These are phyloP conservation scores for Arthrinium phaeospermum DNA, from an alignment of 2,329 filamentous ascomycete species.

Conservation along the genomic window DNA sequence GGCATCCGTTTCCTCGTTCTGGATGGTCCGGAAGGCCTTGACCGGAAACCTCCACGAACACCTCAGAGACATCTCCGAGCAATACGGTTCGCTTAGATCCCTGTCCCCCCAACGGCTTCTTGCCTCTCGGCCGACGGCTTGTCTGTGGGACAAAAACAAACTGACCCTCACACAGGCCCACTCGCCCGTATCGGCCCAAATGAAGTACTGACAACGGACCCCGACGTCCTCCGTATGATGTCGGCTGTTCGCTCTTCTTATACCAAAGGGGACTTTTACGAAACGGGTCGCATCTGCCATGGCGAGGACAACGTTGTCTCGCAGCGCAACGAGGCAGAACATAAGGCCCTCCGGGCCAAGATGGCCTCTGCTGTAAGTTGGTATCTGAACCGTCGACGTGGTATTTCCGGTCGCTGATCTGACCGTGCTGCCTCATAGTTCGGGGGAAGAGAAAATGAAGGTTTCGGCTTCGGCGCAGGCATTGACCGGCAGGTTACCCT, in stretches of 20 bases:
- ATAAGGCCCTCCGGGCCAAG: conserved; percentile 47
- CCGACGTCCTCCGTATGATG: conserved; percentile 35
- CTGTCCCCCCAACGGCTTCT: background rate
- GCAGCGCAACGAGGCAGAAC: conserved; percentile 41
- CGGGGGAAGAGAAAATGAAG: conserved; percentile 54
- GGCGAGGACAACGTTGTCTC: conserved; percentile 44
- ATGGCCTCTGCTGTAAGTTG: conserved; percentile 49
- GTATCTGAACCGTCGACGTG: background rate
- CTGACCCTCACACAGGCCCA: conserved; percentile 26
- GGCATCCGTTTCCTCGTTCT: conserved; percentile 33
- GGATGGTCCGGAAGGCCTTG: conserved; percentile 35
- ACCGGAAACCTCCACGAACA: conserved; percentile 34
- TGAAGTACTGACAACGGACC: conserved; percentile 33
- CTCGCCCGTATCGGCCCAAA: conserved; percentile 35
- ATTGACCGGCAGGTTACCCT: conserved; percentile 45
- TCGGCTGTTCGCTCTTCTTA: conserved; percentile 44
- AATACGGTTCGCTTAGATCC: conserved; percentile 27
- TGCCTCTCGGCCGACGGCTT: conserved; percentile 5
- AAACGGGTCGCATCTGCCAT: conserved; percentile 44
- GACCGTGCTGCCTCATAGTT: conserved; percentile 44
- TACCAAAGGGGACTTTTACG: conserved; percentile 44
- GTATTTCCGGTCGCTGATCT: conserved; percentile 25
- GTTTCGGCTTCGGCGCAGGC: conserved; percentile 46
- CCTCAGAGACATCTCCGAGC: conserved; percentile 28
- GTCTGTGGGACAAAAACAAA: background rate